Conservation (phyloP, 2,329 filamentous ascomycete genomes). For the Ilyonectria sp. region DNA sequence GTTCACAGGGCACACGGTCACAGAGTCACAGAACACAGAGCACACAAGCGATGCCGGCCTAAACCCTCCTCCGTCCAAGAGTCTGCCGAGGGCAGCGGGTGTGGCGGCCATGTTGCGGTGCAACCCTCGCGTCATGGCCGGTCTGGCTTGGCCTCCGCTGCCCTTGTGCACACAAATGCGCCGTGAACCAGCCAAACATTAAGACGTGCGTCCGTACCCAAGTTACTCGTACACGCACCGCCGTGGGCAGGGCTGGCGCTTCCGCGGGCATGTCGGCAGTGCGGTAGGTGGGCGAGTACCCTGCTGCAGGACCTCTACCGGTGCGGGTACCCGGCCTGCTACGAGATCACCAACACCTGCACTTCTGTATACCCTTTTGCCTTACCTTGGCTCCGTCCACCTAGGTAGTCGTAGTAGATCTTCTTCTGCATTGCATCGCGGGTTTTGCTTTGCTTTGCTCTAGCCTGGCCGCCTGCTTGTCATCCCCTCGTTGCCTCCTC, state of each 20-base stretch:
- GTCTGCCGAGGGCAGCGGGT: not conserved
- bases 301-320: constrained; percentile 23
- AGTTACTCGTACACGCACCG: constrained; percentile 3
- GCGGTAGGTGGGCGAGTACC: constrained; percentile 1
- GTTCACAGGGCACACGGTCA: constrained; percentile 1
- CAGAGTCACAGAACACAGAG: not conserved
- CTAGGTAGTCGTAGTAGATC: too few species aligned
- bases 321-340: constrained; percentile 14
- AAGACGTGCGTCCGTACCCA: not conserved
- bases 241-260: constrained; percentile 10
- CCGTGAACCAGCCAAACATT: constrained; percentile 4
- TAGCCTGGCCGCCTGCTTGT: not conserved
- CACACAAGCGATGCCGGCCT: not conserved
- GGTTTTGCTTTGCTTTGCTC: constrained; percentile 1
- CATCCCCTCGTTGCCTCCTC: constrained; percentile 7
- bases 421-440: constrained; percentile 5
- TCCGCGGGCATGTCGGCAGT: constrained; percentile 14
- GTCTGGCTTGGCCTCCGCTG: constrained; percentile 4
- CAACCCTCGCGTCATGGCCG: constrained; percentile 18
- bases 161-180: constrained; percentile 19
- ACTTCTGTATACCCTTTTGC: constrained; percentile 8
- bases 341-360: constrained; percentile 15
- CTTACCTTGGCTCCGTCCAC: not conserved
- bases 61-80: constrained; percentile 9
- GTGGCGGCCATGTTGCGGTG: constrained; percentile 12